Base-by-base conservation (phyloP, 169 alveolate genomes). In the Toxoplasma gondii region DNA sequence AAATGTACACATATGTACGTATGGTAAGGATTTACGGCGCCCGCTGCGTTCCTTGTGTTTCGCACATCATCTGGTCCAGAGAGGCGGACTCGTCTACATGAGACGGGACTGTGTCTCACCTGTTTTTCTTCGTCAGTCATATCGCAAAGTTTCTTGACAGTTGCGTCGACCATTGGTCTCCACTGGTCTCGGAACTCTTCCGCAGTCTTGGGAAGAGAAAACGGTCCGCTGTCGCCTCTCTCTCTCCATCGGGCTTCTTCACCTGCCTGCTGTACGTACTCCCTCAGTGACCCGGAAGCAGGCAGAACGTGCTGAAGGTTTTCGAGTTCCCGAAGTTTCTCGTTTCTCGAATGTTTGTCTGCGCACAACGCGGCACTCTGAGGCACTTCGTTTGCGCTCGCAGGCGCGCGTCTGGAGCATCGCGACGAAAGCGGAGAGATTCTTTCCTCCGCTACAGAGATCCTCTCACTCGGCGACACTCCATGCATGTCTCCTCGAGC, bases 71-170 rank as follows among this genome's bases (percentile, higher is more conserved):
- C n/a, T n/a, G n/a, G n/a, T n/a, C n/a, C n/a, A n/a, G n/a, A n/a
- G n/a, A n/a, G n/a, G n/a, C n/a, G n/a, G n/a, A n/a, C n/a, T n/a
- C n/a, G n/a, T n/a, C n/a, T n/a, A n/a, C n/a, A n/a, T n/a, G n/a
- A n/a, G 67, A 53, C 27, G 67, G 27, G 27, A 19, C 19, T 19
- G 67, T 53, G 67, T 12, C 83, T 70, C 83, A 70, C 83, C 39
- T 70, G 83, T 70, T 70, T 70, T 34, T 70, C 83, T 70, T 70
- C 83, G 34, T 70, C 83, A 9, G 83, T 70, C 83, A 70, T 70
- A 22, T 70, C 83, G 83, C 83, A 70, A 10, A 70, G 83, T 17
- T 34, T 27, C 83, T 34, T 27, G 39, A 70, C 83, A 9, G 83
- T 70, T 17, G 83, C 83, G 27, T 70, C 83, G 17, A 70, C 83